Percentiles rank a stretch among this genome's conserved stretches.
These are phyloP conservation scores for Aspergillus campestris DNA, from an alignment of 495 filamentous ascomycete species.

Conservation along the genomic window DNA sequence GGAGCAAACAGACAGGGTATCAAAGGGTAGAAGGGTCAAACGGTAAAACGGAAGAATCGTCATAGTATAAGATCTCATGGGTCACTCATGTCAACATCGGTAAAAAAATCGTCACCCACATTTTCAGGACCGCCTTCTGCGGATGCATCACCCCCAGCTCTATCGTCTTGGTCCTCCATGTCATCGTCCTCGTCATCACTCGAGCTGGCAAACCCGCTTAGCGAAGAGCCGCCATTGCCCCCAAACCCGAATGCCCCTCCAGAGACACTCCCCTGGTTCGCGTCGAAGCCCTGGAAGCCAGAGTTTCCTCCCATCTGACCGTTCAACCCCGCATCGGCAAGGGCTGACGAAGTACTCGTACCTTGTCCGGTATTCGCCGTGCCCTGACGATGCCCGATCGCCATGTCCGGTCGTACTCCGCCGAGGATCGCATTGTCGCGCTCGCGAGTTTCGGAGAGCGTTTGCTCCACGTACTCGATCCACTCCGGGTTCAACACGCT, in stretches of 20 bases:
- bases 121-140: constrained; percentile 48
- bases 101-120: constrained; percentile 56
- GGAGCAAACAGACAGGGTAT: constrained; percentile 6
- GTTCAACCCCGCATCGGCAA: constrained; percentile 68
- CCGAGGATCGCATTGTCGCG: constrained; percentile 98
- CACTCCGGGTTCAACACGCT: constrained; percentile 80
- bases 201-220: constrained; percentile 91
- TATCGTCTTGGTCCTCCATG: constrained; percentile 76
- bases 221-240: constrained; percentile 58
- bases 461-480: constrained; percentile 93
- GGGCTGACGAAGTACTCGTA: constrained; percentile 55
- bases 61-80: constrained; percentile 12
- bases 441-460: constrained; percentile 86
- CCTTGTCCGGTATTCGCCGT: constrained; percentile 53
- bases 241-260: constrained; percentile 54
- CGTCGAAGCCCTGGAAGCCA: constrained; percentile 68
- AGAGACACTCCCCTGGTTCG: constrained; percentile 56
- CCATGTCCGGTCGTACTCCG: constrained; percentile 84
- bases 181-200: constrained; percentile 98
- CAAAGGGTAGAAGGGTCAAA: constrained; percentile 5
- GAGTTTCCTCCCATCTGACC: constrained; percentile 38
- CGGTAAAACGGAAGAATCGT: constrained; percentile 4
- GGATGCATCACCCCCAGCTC: constrained; percentile 20
- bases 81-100: constrained; percentile 49
- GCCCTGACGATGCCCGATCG: constrained; percentile 57